Base-by-base conservation (phyloP, 805 yeast species). In the Sugiyamaella mastotermitis region DNA sequence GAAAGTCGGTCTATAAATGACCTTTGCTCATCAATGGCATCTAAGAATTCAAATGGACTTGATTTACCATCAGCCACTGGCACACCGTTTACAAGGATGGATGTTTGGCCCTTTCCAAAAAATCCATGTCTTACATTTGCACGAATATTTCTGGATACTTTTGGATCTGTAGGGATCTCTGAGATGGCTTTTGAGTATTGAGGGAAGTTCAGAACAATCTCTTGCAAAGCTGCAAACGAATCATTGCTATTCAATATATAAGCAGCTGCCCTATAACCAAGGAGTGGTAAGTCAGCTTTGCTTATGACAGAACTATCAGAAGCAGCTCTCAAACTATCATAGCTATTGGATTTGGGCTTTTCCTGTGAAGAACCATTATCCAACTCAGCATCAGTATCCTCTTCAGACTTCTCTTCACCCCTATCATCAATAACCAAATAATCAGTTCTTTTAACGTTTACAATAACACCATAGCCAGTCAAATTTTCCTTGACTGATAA, bases 61-160 rank as follows among this genome's bases (percentile, higher is more conserved):
- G 48, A 50, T 14, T 69, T 67, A 0, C 65, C 50, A 1, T 64
- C 64, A n/a, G 73, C 60, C 1, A 79, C 28, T 1, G 78, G 66
- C 0, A 80, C 73, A 1, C 95, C 94, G 57, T 87, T 85, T 14
- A 86, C 50, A 45, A 74, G 81, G 1, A 88, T 41, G 1, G 52
- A 45, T 31, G 54, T 56, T 19, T 47, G 47, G 3, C 64, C 65
- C 4, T 47, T 49, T 1, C 38, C 30, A 19, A 54, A 31, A 18
- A 50, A 30, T 5, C 47, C 50, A 2, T 33, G 13, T 7, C 36
- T 37, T n/a, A 32, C 38, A 20, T 57, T 53, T 1, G 46, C 45
- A 7, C 49, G 49, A n/a, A 36, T 40, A 43, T 55, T 62, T 3
- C 41, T 44, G 9, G 27, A 32, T 18, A 52, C 40, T 1, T 40